phyloP scores from a whole-genome alignment of 768 basidiomycete species.

The Pulveroboletus sp. region DNA sequence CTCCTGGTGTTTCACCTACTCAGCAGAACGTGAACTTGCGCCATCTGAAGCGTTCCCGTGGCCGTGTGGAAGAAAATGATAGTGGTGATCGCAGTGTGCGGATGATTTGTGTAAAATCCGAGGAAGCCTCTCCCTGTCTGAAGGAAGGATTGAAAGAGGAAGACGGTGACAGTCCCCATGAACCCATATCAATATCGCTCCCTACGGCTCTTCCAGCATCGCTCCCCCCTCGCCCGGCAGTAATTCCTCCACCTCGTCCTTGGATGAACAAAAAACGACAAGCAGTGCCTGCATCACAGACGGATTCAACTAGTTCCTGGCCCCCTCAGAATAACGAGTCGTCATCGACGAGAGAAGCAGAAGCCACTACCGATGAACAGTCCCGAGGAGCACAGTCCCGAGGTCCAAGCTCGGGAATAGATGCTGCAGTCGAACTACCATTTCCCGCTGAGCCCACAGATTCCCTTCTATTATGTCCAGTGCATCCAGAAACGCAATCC shows the following conservation, averaged over 20 bases:
- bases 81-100: constrained; percentile 29
- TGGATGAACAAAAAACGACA: constrained; percentile 10
- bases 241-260: constrained; percentile 28
- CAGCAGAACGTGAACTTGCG: constrained; percentile 30
- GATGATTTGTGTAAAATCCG: constrained; percentile 17
- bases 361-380: not conserved
- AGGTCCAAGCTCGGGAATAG: constrained; percentile 6
- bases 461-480: constrained; percentile 9
- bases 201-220: not conserved
- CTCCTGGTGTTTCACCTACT: constrained; percentile 19
- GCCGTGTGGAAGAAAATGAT: constrained; percentile 25
- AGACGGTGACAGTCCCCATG: constrained; percentile 2
- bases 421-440: constrained; percentile 5
- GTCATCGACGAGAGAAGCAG: not conserved
- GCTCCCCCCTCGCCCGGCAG: constrained; percentile 15
- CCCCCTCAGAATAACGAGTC: not conserved
- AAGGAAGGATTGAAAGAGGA: constrained; percentile 27
- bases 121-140: constrained; percentile 6
- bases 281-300: not conserved
- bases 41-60: constrained; percentile 26
- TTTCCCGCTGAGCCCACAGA: constrained; percentile 2
- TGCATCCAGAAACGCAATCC: constrained; percentile 9
- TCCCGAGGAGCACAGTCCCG: not conserved
- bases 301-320: not conserved
- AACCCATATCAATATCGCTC: not conserved